Conservation (phyloP, 2,329 filamentous ascomycete genomes). For the Colletotrichum salicis region DNA sequence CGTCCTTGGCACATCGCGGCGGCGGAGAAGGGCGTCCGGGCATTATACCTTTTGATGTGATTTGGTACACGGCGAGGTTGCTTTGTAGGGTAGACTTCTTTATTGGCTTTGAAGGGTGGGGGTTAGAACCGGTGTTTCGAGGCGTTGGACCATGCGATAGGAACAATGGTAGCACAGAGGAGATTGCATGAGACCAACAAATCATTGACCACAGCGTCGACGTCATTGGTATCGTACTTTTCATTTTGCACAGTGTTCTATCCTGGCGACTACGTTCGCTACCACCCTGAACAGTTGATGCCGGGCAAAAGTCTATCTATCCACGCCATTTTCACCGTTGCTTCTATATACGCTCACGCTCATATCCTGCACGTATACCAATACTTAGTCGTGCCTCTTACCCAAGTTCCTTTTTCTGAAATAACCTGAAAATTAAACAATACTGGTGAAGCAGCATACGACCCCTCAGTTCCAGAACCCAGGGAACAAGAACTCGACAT, state of each 20-base stretch:
- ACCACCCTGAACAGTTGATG: conserved; percentile 16
- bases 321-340: background rate
- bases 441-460: background rate
- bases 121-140: conserved; percentile 1
- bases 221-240: background rate
- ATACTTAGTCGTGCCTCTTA: background rate
- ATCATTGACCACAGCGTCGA: background rate
- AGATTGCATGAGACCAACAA: background rate
- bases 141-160: background rate
- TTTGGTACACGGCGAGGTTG: background rate
- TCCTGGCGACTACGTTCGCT: background rate
- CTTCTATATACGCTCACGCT: conserved; percentile 5
- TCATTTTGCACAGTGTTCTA: background rate
- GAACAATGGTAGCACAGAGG: background rate
- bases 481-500: conserved; percentile 87
- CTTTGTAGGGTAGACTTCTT: conserved; percentile 11
- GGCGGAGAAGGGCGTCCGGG: conserved; percentile 74
- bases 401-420: background rate
- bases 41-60: conserved; percentile 73
- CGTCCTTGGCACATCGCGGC: conserved; percentile 82
- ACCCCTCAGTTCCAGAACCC: conserved; percentile 67
- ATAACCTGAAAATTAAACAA: background rate
- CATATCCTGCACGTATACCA: conserved; percentile 16
- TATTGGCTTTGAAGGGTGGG: background rate
- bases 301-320: background rate